A percentile compares a stretch with the other conserved stretches of the same genome.
Conservation (phyloP, 108 stramenopile species). For the Aureococcus anophagefferens region DNA sequence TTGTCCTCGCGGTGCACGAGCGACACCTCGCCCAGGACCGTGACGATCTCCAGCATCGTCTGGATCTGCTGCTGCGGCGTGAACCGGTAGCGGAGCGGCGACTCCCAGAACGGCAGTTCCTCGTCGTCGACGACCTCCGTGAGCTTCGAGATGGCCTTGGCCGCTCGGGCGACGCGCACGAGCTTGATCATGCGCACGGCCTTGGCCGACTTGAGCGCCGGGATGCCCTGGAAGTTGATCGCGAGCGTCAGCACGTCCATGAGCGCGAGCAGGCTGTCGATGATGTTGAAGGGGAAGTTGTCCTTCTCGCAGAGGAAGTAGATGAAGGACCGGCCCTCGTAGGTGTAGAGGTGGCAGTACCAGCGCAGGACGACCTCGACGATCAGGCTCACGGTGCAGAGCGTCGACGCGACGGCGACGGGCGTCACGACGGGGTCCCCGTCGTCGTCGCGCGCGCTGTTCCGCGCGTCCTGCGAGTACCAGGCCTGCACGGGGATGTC, state of each 20-base stretch:
- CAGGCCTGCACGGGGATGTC: too few relatives aligned
- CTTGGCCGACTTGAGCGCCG: slow-evolving; percentile 6
- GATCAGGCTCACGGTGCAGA: too few relatives aligned
- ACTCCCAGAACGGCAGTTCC: slow-evolving; percentile 2
- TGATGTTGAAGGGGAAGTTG: slow-evolving; percentile 13
- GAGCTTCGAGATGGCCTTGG: slow-evolving; percentile 7
- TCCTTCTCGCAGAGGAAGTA: slow-evolving; percentile 5
- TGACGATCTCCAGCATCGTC: slow-evolving; percentile 19
- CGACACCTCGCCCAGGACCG: slow-evolving; percentile 7
- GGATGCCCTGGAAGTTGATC: not conserved
- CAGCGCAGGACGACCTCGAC: too few relatives aligned
- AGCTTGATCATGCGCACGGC: slow-evolving; percentile 1
- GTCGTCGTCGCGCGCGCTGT: too few relatives aligned
- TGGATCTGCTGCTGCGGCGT: slow-evolving; percentile 9
- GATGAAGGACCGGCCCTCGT: too few relatives aligned
- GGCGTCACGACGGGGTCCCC: too few relatives aligned
- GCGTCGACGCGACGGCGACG: too few relatives aligned
- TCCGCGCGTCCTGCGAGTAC: too few relatives aligned
- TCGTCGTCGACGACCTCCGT: slow-evolving; percentile 8
- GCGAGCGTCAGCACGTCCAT: slow-evolving; percentile 14
- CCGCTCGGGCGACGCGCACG: slow-evolving; percentile 7
- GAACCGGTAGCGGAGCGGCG: not conserved
- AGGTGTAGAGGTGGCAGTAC: too few relatives aligned
- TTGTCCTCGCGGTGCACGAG: not conserved
- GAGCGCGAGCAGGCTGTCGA: slow-evolving; percentile 15